These are phyloP conservation scores for Penicillium italicum DNA, from an alignment of 2,329 filamentous ascomycete species.

Conservation along the genomic window DNA sequence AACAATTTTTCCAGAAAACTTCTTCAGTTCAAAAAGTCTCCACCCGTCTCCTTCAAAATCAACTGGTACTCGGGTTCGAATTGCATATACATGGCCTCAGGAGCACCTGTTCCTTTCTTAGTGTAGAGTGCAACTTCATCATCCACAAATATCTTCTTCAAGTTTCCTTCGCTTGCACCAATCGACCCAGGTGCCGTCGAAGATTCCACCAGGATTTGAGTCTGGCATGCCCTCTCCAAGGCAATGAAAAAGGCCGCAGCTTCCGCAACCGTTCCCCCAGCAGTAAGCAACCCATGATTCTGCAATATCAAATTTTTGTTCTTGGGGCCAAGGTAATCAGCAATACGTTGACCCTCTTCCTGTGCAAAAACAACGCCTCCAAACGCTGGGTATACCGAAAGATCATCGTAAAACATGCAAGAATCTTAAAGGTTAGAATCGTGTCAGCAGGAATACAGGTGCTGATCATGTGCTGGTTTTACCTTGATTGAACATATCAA, in stretches of 20 bases:
- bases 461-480: not conserved
- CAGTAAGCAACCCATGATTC: constrained; percentile 49
- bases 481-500: constrained; percentile 46
- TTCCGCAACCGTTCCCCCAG: constrained; percentile 69
- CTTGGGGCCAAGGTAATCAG: constrained; percentile 25
- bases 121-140: constrained; percentile 19
- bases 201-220: constrained; percentile 66
- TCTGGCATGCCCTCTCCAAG: constrained; percentile 65
- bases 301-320: constrained; percentile 25
- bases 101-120: constrained; percentile 8
- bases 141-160: constrained; percentile 53
- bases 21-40: constrained; percentile 26
- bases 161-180: constrained; percentile 38
- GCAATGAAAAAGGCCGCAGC: constrained; percentile 67
- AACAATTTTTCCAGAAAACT: no score
- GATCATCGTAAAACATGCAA: constrained; percentile 27
- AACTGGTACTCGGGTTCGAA: constrained; percentile 35
- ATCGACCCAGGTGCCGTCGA: constrained; percentile 44
- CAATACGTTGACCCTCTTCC: constrained; percentile 47
- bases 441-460: not conserved
- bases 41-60: constrained; percentile 30
- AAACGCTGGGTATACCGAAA: constrained; percentile 42
- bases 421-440: constrained; percentile 3
- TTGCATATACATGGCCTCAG: constrained; percentile 36
- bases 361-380: constrained; percentile 47